Base-by-base conservation (phyloP, 768 basidiomycete genomes). In the Lentinula sp. region DNA sequence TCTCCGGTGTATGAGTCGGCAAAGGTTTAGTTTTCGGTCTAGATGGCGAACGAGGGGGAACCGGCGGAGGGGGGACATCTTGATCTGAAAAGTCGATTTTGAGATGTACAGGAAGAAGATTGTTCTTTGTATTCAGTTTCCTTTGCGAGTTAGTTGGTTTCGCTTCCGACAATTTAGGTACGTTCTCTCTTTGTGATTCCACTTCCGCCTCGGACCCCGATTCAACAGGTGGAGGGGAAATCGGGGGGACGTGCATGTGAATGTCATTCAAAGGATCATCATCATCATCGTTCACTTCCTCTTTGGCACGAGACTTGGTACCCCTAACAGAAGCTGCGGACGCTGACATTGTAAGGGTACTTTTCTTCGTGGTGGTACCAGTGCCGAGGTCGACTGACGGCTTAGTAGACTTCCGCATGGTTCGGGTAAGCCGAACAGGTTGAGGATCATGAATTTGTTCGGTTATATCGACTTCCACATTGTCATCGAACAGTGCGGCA, bases 291-390 rank as follows among this genome's bases (percentile, higher is more conserved):
- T 61, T 52, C 6, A 16, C 23, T n/a, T 45, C 32, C 51, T 61
- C 60, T 33, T 52, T 18, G 15, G 42, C 16, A n/a, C 54, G 61
- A 42, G 37, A 43, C 35, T 55, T n/a, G 4, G 6, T 16, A 37
- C 42, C 71, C 33, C 71, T 70, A 4, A 72, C 73, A 5, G 74
- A 73, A 56, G 71, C 69, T 6, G 71, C 70, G 32, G 74, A 75
- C 49, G 69, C 73, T 2, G 71, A 69, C 0, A 58, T 73, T 32
- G 64, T 66, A 35, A 37, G 53, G 13, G 28, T 41, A 15, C 35
- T 45, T 39, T 39, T 20, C 12, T 37, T n/a, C 5, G 18, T 43
- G 18, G 12, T 6, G n/a, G 7, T 60, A 32, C 23, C 39, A 36
- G 23, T 33, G 8, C 50, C n/a, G 1, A 43, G 43, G 9, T 16